Conservation (phyloP, 2,329 filamentous ascomycete genomes). For the Sodiomyces alkalinus region DNA sequence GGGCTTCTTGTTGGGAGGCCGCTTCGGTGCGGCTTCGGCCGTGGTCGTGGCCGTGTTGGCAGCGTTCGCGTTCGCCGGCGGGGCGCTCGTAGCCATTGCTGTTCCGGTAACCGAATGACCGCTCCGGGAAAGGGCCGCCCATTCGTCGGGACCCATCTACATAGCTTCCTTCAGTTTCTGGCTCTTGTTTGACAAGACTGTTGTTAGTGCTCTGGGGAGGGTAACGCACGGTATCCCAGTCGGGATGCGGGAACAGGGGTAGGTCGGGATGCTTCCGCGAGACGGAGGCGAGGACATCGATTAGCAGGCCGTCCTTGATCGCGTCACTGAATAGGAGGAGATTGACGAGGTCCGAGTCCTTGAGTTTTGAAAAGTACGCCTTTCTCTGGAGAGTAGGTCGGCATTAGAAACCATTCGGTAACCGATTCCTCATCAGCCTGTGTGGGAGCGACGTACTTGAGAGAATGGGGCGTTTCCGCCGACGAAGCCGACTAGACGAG, state of each 20-base stretch:
- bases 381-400: constrained; percentile 14
- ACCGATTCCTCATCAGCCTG: constrained; percentile 19
- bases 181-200: background rate
- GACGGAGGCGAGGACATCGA: constrained; percentile 25
- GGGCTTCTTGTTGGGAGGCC: constrained; percentile 12
- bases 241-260: constrained; percentile 24
- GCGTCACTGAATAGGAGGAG: constrained; percentile 25
- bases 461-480: constrained; percentile 17
- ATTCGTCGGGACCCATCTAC: too few species aligned
- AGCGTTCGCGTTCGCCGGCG: background rate
- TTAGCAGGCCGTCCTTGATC: constrained; percentile 23
- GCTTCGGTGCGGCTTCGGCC: too few species aligned
- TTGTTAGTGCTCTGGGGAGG: background rate
- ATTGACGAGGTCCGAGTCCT: constrained; percentile 22
- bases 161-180: too few species aligned
- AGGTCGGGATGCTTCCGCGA: constrained; percentile 25
- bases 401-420: constrained; percentile 7
- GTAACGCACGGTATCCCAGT: constrained; percentile 17
- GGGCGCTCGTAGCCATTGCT: background rate
- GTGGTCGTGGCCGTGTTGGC: background rate
- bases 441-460: too few species aligned
- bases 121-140: too few species aligned
- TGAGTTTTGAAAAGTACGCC: constrained; percentile 22
- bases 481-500: constrained; percentile 22
- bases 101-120: too few species aligned